phyloP scores from a whole-genome alignment of 83 land plant genomes.

The Diphasiastrum complanatum region DNA sequence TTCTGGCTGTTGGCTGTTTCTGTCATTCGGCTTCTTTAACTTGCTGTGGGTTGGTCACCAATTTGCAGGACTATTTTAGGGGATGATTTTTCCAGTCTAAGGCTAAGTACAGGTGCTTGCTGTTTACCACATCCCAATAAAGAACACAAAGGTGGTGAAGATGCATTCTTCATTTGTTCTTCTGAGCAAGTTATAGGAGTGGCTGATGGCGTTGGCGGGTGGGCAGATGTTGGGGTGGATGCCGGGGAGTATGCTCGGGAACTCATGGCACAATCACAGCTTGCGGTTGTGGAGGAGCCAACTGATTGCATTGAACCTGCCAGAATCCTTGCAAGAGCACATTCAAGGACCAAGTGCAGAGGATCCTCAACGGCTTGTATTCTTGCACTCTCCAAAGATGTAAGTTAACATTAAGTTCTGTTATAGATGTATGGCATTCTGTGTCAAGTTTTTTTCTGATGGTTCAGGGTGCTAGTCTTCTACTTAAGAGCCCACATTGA shows the following conservation, averaged over 20 bases:
- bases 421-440: no score
- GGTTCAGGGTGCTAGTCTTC: no score
- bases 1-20: no score
- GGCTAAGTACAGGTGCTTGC: constrained; percentile 75
- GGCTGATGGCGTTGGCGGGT: constrained; percentile 98
- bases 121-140: constrained; percentile 90
- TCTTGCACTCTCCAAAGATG: constrained; percentile 82
- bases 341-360: constrained; percentile 64
- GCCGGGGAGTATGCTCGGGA: constrained; percentile 86
- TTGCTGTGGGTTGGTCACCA: no score
- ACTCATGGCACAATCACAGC: constrained; percentile 71
- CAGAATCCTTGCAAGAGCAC: constrained; percentile 73
- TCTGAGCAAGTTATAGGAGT: constrained; percentile 81
- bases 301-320: constrained; percentile 68
- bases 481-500: no score
- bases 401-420: constrained; percentile 18
- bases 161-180: constrained; percentile 90
- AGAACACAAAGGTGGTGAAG: constrained; percentile 91
- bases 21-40: no score
- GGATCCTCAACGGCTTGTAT: constrained; percentile 98
- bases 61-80: no score
- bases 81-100: no score
- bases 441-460: no score
- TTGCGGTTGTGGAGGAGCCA: constrained; percentile 76
- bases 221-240: constrained; percentile 87